Evolutionary conservation across 2,329 filamentous ascomycete genomes (phyloP), one percentile per base, ranked within the genome.

Genomic region (Colletotrichum sp.): DNA sequence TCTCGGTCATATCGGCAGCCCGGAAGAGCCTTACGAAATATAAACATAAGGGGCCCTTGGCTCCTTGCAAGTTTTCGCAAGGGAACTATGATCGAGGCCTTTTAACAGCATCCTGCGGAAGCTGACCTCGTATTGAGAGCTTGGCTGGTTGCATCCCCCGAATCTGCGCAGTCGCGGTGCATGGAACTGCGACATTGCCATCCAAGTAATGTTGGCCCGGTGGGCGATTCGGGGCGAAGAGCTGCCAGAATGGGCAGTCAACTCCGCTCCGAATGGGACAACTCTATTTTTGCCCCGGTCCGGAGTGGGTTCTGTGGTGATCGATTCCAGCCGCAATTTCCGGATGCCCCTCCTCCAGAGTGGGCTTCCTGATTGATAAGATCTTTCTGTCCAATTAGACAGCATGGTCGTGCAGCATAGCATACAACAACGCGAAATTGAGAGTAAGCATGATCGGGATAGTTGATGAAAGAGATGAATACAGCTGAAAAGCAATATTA

Each of bases 271-370:
- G 27, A 29, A 51, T 64, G 38, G 34, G n/a, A 64, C 38, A 64
- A 64, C 62, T 51, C 27, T 64, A 64, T 64, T 63, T 43, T 21
- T 21, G 62, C 38, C 62, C 62, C 38, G 13, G 38, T 24, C n/a
- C 16, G 11, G 6, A 21, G 62, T 64, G 62, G 62, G 12, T 64
- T 51, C 38, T 24, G 36, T 31, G 1, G 62, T 47, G 62, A 62
- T 62, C 27, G 38, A 64, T 54, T 64, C 36, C 7, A 47, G 47
- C n/a, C 62, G 62, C 27, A 64, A 64, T 64, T 27, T 64, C 62
- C 62, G 62, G 7, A 27, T 18, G 27, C 36, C 36, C 62, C 62
- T 51, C 38, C 62, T 16, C 24, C 62, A 29, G 43, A 11, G 62
- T 11, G 27, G 38, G 12, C 27, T 21, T 43, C 29, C 38, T 64